A percentile compares a stretch with the other conserved stretches of the same genome.
phyloP scores from a whole-genome alignment of 306 rosid species.

The Abrus pulchellus region DNA sequence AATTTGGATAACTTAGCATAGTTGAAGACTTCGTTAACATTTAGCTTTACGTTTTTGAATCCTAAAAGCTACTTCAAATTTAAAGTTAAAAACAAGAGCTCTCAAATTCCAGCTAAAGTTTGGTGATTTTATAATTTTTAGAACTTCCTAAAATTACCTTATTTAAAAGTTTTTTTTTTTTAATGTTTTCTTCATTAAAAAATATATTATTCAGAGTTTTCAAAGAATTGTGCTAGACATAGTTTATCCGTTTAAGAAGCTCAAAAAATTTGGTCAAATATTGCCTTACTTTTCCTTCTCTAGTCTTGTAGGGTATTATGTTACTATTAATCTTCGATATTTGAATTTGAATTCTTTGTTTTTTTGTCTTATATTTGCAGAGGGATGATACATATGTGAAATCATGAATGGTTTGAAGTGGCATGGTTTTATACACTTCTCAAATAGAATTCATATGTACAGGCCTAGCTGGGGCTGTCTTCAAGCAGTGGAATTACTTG shows the following conservation, averaged over 20 bases:
- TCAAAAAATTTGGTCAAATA: neutral
- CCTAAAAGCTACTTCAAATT: no score
- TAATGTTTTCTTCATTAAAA: no score
- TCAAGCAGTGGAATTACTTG: conserved; percentile 32
- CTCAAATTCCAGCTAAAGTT: no score
- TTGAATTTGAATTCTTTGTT: conserved; percentile 28
- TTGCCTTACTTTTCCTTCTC: neutral
- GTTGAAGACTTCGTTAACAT: conserved; percentile 4
- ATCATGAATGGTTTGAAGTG: conserved; percentile 43
- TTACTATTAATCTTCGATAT: conserved; percentile 23
- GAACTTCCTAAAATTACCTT: no score
- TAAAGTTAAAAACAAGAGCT: no score
- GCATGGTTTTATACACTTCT: conserved; percentile 21
- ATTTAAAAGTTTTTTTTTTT: no score
- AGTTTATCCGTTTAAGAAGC: neutral
- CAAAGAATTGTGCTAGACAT: neutral
- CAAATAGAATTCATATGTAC: conserved; percentile 34
- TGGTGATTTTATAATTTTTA: no score
- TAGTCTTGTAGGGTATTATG: conserved; percentile 25
- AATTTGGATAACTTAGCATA: conserved; percentile 24
- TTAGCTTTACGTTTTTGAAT: neutral
- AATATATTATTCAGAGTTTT: no score
- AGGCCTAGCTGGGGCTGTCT: conserved; percentile 35
- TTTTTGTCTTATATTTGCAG: conserved; percentile 39
- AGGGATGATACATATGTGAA: conserved; percentile 29